Base-by-base conservation (phyloP, 2,329 filamentous ascomycete species). In the Pleurostoma richardsiae region DNA sequence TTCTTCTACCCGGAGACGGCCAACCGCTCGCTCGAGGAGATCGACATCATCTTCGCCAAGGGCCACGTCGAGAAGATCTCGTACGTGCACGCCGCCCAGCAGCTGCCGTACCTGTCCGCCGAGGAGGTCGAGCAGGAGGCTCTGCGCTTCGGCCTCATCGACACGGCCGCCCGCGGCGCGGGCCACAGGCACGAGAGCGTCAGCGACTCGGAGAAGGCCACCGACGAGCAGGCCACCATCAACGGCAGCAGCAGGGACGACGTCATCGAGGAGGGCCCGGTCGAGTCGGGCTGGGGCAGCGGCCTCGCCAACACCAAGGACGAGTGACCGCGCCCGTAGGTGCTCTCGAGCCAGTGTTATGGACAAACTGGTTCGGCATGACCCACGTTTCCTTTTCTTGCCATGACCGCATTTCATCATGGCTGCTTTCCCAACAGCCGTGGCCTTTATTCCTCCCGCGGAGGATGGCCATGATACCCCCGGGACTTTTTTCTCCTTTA, bases 11-110 rank as follows among this genome's bases (percentile, higher is more conserved):
- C 77, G 0, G 77, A 80, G 57, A 80, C 79, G 4, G 69, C 72
- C 55, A 58, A 62, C 52, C 74, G 77, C 6, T 79, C 72, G 10
- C 70, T 87, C 30, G 84, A 88, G 62, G 84, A 88, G 60, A 81
- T 88, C 64, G 84, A 88, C 56, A 72, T 79, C 48, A 82, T 88
- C 44, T 65, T 65, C 40, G 61, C 74, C 58, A 82, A 82, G 67
- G 79, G 78, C 8, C 71, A 70, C 53, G 60, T 70, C 30, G 81
- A 84, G 62, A 76, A 79, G 2, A 82, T 78, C 4, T 77, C 72
- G 4, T 82, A 83, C 50, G 79, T 84, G 45, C 68, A 69, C 52
- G 80, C 80, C 4, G 75, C 78, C 30, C 68, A 76, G 53, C 71
- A 82, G 42, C 61, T 85, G 47, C 80, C 80, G 0, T 69, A 72